A percentile compares a stretch with the other conserved stretches of the same genome.
Conservation (phyloP, 805 yeast genomes). For the Candida odintsovae region DNA sequence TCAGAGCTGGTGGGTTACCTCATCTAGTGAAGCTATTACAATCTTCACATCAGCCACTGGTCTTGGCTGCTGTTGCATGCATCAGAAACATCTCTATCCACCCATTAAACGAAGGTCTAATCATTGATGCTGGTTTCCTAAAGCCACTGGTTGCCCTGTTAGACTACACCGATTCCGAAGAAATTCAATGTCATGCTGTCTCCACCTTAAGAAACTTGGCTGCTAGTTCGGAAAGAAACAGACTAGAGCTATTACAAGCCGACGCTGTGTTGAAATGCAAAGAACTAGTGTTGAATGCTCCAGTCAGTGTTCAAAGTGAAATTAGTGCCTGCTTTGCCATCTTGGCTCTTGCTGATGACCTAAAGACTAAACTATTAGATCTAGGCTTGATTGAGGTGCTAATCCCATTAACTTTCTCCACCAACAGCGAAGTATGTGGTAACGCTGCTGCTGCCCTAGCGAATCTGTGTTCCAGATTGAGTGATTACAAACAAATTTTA, state of each 20-base stretch:
- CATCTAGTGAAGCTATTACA: conserved; percentile 86
- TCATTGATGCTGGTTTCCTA: conserved; percentile 94
- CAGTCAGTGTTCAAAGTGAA: conserved; percentile 92
- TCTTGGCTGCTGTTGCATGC: conserved; percentile 96
- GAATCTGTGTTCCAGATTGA: conserved; percentile 85
- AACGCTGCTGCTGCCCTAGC: conserved; percentile 98
- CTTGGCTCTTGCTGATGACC: conserved; percentile 90
- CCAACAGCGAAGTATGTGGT: conserved; percentile 93
- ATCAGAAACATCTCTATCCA: conserved; percentile 95
- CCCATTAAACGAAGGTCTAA: conserved; percentile 91
- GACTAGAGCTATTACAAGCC: conserved; percentile 86
- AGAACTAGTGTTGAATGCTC: conserved; percentile 76
- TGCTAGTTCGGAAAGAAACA: conserved; percentile 88
- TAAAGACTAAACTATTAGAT: conserved; percentile 77
- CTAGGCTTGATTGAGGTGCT: conserved; percentile 82
- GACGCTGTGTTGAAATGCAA: conserved; percentile 94
- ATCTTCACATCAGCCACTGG: conserved; percentile 85
- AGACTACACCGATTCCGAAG: conserved; percentile 84
- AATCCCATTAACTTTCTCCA: conserved; percentile 83
- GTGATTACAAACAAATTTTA: conserved; percentile 74
- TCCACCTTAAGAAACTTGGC: conserved; percentile 94
- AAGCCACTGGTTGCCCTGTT: conserved; percentile 83
- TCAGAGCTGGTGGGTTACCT: conserved; percentile 91
- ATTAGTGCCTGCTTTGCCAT: conserved; percentile 97
- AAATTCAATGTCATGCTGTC: conserved; percentile 97